A percentile compares a stretch with the other conserved stretches of the same genome.
Conservation (phyloP, 129 eudicot species). For the Artemisia argyi region DNA sequence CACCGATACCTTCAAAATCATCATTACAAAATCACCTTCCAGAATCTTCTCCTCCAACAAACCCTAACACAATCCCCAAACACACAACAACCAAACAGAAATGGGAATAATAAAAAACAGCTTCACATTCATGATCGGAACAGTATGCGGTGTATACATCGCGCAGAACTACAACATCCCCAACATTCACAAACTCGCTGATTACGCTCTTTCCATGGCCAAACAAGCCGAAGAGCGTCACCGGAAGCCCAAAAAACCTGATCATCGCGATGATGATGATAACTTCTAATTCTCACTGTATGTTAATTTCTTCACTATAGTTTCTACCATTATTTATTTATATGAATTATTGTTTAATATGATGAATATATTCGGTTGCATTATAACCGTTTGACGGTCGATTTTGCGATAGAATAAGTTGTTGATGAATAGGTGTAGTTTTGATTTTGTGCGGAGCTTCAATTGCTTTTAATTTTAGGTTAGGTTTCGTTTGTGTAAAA, state of each 20-base stretch:
- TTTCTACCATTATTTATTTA: background rate
- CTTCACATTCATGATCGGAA: slow-evolving; percentile 57
- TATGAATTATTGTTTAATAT: background rate
- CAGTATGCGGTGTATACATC: slow-evolving; percentile 59
- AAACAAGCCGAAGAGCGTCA: slow-evolving; percentile 56
- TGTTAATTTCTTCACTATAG: background rate
- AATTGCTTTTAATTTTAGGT: no score
- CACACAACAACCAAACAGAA: background rate
- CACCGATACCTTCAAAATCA: no score
- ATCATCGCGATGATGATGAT: slow-evolving; percentile 30
- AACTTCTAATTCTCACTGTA: slow-evolving; percentile 8
- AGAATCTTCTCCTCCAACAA: no score
- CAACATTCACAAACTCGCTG: slow-evolving; percentile 46
- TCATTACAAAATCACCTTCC: no score
- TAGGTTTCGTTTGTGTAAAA: no score
- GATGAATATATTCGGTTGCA: background rate
- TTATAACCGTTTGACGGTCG: background rate
- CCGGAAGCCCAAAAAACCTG: slow-evolving; percentile 57
- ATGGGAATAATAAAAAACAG: slow-evolving; percentile 54
- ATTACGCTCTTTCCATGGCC: slow-evolving; percentile 38
- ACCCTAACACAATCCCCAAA: no score
- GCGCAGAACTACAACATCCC: slow-evolving; percentile 83
- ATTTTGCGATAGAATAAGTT: background rate
- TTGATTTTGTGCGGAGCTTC: no score
- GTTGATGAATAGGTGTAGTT: background rate